Conservation (phyloP, 352 stramenopile genomes). For the Phytophthora pistaciae region DNA sequence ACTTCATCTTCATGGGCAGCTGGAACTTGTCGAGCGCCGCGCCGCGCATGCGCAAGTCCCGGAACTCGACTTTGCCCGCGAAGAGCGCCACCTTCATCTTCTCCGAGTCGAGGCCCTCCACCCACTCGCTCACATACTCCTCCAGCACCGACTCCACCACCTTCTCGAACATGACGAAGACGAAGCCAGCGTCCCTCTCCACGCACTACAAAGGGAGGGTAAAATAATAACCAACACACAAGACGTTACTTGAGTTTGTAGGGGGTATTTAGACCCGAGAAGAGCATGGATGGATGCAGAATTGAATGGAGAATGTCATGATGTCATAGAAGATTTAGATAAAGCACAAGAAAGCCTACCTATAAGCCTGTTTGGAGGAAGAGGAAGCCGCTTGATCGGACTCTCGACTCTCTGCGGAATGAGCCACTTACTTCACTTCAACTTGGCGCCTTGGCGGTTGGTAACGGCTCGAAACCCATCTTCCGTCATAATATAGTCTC, state of each 20-base stretch:
- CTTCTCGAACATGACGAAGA: constrained; percentile 81
- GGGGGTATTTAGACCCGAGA: neutral
- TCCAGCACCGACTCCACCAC: constrained; percentile 86
- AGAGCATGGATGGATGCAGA: constrained; percentile 3
- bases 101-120: constrained; percentile 86
- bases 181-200: neutral
- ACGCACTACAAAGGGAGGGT: neutral
- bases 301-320: constrained; percentile 6
- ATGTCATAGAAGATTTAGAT: neutral
- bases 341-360: neutral
- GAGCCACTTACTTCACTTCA: constrained; percentile 39
- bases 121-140: constrained; percentile 89
- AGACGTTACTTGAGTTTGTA: constrained; percentile 21
- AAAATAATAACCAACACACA: constrained; percentile 4
- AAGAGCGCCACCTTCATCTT: constrained; percentile 91
- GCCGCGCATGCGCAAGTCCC: constrained; percentile 76
- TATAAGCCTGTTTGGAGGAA: neutral
- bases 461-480: constrained; percentile 19
- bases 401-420: constrained; percentile 30
- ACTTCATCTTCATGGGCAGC: constrained; percentile 80
- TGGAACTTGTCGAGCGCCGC: constrained; percentile 82
- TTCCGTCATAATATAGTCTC: neutral
- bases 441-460: constrained; percentile 22
- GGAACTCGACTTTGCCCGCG: constrained; percentile 84
- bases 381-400: constrained; percentile 1